Percentiles rank a stretch among this genome's conserved stretches.
Conservation (phyloP, 192 early-diverging fungal genomes). For the Coemansia guatemalensis region DNA sequence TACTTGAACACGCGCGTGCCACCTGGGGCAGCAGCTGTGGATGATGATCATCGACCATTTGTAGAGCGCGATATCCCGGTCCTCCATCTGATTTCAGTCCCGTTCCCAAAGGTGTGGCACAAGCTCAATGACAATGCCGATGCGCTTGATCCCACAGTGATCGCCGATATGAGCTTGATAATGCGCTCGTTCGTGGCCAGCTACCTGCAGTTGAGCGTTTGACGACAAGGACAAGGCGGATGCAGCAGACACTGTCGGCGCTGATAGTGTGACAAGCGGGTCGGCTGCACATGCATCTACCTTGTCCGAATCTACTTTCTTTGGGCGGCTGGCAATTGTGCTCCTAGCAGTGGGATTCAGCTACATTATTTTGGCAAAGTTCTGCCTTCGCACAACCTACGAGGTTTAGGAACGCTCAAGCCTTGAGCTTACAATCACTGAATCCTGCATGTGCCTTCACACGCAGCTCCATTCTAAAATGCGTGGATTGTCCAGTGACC, state of each 20-base stretch:
- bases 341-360: slow-evolving; percentile 6
- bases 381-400: background rate
- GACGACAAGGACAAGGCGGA: slow-evolving; percentile 48
- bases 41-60: slow-evolving; percentile 93
- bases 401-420: background rate
- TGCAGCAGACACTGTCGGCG: background rate
- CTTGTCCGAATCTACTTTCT: slow-evolving; percentile 38
- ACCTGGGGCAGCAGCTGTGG: slow-evolving; percentile 50
- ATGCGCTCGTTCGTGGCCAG: slow-evolving; percentile 79
- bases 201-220: slow-evolving; percentile 59
- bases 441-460: background rate
- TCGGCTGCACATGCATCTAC: slow-evolving; percentile 9
- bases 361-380: slow-evolving; percentile 1
- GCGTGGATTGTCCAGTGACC: background rate
- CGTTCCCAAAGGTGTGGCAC: slow-evolving; percentile 92
- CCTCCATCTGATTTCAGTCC: slow-evolving; percentile 81
- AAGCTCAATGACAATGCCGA: slow-evolving; percentile 69
- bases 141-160: slow-evolving; percentile 60
- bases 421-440: background rate
- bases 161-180: slow-evolving; percentile 75
- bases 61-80: slow-evolving; percentile 73
- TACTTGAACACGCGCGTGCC: slow-evolving; percentile 28
- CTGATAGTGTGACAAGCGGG: background rate
- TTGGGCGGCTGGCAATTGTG: slow-evolving; percentile 10
- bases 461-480: background rate